These are phyloP conservation scores for Lonicera japonica DNA, from an alignment of 129 eudicot genomes.

Conservation along the genomic window DNA sequence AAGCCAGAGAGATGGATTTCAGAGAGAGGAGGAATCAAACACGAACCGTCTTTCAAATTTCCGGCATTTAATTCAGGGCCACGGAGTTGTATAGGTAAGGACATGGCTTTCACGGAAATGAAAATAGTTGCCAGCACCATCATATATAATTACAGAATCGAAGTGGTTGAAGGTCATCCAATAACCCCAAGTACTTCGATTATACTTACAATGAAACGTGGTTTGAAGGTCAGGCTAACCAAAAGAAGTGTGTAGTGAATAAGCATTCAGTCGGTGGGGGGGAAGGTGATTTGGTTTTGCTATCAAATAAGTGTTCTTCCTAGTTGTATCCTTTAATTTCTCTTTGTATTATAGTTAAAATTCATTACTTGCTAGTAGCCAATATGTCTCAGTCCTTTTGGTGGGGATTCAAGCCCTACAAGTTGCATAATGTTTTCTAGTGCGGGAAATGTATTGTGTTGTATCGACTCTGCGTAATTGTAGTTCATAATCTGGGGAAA, in stretches of 20 bases:
- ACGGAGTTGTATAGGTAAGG: conserved; percentile 14
- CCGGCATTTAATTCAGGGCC: conserved; percentile 15
- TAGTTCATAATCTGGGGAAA: too few relatives aligned
- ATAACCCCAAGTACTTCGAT: conserved; percentile 11
- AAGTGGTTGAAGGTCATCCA: conserved; percentile 11
- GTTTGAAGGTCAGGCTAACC: conserved; percentile 6
- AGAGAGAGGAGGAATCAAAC: conserved; percentile 9
- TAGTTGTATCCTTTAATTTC: too few relatives aligned
- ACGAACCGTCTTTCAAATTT: conserved; percentile 17
- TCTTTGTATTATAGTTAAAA: too few relatives aligned
- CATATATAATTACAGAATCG: neutral
- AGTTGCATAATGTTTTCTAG: too few relatives aligned
- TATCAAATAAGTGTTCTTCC: too few relatives aligned
- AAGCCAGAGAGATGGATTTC: conserved; percentile 24
- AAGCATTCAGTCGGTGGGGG: too few relatives aligned
- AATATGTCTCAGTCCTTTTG: too few relatives aligned
- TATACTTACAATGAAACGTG: conserved; percentile 13
- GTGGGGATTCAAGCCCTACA: too few relatives aligned
- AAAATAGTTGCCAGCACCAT: conserved; percentile 12
- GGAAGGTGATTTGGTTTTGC: too few relatives aligned
- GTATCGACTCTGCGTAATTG: too few relatives aligned
- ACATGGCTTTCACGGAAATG: conserved; percentile 7
- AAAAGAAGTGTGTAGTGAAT: neutral
- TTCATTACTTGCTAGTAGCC: too few relatives aligned
- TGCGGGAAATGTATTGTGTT: too few relatives aligned